These are phyloP conservation scores for Leavenworthia alabamica DNA, from an alignment of 345 rosid species.

Conservation along the genomic window DNA sequence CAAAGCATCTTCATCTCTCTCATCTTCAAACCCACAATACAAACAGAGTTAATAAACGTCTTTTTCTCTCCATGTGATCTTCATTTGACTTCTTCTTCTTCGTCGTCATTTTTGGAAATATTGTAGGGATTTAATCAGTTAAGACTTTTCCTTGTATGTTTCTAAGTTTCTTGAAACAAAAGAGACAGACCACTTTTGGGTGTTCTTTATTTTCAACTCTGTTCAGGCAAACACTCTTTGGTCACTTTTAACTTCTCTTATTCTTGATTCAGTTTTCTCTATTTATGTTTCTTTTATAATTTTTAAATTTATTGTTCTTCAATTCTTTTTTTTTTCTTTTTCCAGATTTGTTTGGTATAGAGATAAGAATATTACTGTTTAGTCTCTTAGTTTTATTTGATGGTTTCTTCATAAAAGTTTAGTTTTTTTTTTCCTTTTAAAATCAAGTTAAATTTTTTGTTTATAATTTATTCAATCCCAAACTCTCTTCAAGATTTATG, in stretches of 20 bases:
- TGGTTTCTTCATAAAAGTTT: background rate
- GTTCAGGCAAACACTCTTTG: constrained; percentile 15
- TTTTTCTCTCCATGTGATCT: constrained; percentile 26
- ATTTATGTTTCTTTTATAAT: background rate
- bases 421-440: background rate
- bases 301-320: background rate
- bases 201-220: constrained; percentile 9
- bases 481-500: background rate
- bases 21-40: background rate
- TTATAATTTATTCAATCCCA: background rate
- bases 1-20: background rate
- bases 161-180: background rate
- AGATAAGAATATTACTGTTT: background rate
- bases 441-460: background rate
- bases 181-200: constrained; percentile 7
- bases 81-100: constrained; percentile 13
- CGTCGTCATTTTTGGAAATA: background rate
- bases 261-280: background rate
- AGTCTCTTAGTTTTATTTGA: background rate
- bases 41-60: constrained; percentile 13
- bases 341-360: background rate
- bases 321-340: background rate
- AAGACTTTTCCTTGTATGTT: constrained; percentile 8
- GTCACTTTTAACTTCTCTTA: background rate
- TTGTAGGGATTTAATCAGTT: background rate